phyloP scores from a whole-genome alignment of 2,329 filamentous ascomycete species.

The Coniella lustricola region DNA sequence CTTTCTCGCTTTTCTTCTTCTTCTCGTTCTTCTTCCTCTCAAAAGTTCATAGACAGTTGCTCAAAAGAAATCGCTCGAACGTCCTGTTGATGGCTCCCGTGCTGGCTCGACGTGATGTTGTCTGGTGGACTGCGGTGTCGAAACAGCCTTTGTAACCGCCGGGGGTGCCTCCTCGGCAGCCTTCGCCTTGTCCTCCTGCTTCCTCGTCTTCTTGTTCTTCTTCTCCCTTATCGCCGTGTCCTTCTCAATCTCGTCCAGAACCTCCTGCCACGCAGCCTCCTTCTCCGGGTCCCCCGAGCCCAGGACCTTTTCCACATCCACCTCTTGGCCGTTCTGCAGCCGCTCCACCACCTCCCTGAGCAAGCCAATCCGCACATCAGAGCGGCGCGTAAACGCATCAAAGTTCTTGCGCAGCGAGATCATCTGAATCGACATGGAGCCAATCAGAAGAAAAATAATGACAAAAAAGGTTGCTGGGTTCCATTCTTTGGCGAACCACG shows the following conservation, averaged over 20 bases:
- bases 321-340: conserved; percentile 64
- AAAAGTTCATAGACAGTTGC: conserved; percentile 11
- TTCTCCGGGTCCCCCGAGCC: conserved; percentile 69
- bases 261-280: conserved; percentile 85
- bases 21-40: conserved; percentile 18
- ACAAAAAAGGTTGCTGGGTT: conserved; percentile 81
- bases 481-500: conserved; percentile 54
- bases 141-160: conserved; percentile 18
- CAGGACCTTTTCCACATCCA: conserved; percentile 77
- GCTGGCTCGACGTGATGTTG: conserved; percentile 12
- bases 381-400: conserved; percentile 62
- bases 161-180: conserved; percentile 20
- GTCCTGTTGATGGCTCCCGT: conserved; percentile 20
- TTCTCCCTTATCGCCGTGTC: conserved; percentile 49
- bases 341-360: conserved; percentile 69
- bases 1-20: too few species aligned
- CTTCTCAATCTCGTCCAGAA: conserved; percentile 59
- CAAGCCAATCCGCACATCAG: conserved; percentile 70
- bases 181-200: conserved; percentile 29
- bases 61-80: conserved; percentile 46
- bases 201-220: conserved; percentile 25
- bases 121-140: conserved; percentile 19
- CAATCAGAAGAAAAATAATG: conserved; percentile 76
- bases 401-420: conserved; percentile 73
- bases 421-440: conserved; percentile 92